phyloP scores from a whole-genome alignment of 441 rosid genomes.

The Kokia cookei region DNA sequence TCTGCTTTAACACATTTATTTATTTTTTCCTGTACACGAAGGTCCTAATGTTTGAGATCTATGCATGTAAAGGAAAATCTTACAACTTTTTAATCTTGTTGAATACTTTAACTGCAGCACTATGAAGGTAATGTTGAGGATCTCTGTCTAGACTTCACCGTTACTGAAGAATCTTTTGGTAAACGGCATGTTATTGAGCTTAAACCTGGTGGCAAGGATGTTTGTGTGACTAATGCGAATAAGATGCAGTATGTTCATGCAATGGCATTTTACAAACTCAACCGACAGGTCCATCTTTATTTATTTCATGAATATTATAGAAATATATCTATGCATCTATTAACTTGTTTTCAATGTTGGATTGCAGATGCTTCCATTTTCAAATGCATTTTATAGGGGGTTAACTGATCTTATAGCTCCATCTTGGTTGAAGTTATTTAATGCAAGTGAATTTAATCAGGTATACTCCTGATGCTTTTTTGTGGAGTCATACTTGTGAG shows the following conservation, averaged over 20 bases:
- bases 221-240: constrained; percentile 79
- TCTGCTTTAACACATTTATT: background rate
- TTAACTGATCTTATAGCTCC: constrained; percentile 84
- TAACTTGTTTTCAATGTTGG: constrained; percentile 19
- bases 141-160: constrained; percentile 86
- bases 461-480: constrained; percentile 25
- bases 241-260: constrained; percentile 99
- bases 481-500: background rate
- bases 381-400: constrained; percentile 96
- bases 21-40: background rate
- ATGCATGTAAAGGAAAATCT: background rate
- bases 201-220: constrained; percentile 86
- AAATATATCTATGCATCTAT: constrained; percentile 2
- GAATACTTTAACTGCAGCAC: constrained; percentile 45
- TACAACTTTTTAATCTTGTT: constrained; percentile 2
- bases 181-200: constrained; percentile 71
- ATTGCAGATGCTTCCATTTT: constrained; percentile 86
- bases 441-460: constrained; percentile 97
- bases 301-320: constrained; percentile 8
- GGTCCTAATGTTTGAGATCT: background rate
- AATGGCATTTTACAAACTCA: constrained; percentile 96
- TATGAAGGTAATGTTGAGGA: constrained; percentile 85
- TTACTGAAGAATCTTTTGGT: constrained; percentile 89
- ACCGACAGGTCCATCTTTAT: constrained; percentile 64
- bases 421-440: constrained; percentile 91